These are phyloP conservation scores for Microdochium trichocladiopsis DNA, from an alignment of 2,329 filamentous ascomycete species.

Conservation along the genomic window DNA sequence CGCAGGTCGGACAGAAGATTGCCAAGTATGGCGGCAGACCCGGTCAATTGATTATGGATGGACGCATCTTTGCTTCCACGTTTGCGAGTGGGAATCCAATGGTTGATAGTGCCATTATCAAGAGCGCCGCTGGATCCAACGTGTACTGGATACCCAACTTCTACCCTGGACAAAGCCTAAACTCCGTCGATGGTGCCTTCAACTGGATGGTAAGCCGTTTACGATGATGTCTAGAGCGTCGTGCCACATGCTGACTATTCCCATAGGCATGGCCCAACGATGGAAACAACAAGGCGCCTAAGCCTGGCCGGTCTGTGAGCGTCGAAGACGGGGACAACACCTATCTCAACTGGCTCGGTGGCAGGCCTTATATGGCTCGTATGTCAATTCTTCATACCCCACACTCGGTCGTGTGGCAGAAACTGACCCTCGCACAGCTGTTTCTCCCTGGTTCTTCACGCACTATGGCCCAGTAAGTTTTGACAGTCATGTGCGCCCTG, in stretches of 20 bases:
- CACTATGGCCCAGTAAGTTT: conserved; percentile 28
- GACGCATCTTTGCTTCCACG: conserved; percentile 44
- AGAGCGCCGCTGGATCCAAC: conserved; percentile 30
- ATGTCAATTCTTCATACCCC: background rate
- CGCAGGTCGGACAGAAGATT: conserved; percentile 36
- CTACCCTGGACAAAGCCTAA: conserved; percentile 27
- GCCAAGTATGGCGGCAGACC: conserved; percentile 32
- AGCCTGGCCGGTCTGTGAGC: conserved; percentile 25
- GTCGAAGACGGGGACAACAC: conserved; percentile 29
- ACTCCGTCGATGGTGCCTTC: conserved; percentile 34
- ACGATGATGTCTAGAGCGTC: background rate
- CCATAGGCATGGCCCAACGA: conserved; percentile 32
- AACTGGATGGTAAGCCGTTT: conserved; percentile 26
- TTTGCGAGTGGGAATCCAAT: conserved; percentile 44
- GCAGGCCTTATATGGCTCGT: conserved; percentile 12
- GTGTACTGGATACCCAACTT: conserved; percentile 45
- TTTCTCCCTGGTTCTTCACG: conserved; percentile 38
- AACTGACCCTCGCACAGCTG: conserved; percentile 16
- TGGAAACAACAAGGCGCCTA: conserved; percentile 41
- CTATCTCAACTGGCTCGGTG: conserved; percentile 25
- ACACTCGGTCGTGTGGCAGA: conserved; percentile 3
- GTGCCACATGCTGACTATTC: background rate
- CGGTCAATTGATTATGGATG: conserved; percentile 41
- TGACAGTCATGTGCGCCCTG: background rate
- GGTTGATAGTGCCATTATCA: conserved; percentile 35